Base-by-base conservation (phyloP, 2,329 filamentous ascomycete species). In the Paecilomyces sp. region DNA sequence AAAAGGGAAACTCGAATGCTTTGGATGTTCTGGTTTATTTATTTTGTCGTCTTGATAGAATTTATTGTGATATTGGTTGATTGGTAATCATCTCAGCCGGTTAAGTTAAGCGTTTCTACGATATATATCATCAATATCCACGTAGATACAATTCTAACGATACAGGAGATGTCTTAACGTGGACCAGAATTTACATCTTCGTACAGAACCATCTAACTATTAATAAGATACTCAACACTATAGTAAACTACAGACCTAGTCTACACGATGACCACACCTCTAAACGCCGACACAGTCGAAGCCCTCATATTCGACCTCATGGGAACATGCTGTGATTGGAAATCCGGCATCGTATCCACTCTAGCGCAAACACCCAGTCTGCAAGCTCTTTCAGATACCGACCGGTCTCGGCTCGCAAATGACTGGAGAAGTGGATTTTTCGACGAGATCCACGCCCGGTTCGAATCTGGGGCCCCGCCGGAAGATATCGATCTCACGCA, bases 361-460 rank as follows among this genome's bases (percentile, higher is more conserved):
- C 15, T 47, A 9, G 41, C n/a, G 7, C 15, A 18, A 18, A 47
- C 41, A 1, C 6, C 41, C 6, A 47, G 41, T 18, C 41, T 47
- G 1, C 41, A 47, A 11, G 9, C n/a, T n/a, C 41, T 47, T 18
- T 18, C 41, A 18, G 41, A 47, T 47, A n/a, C n/a, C 9, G 41
- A 47, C n/a, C n/a, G 41, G 41, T 47, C 41, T 47, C 41, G 9
- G 1, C 64, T 85, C 51, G 81, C 81, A 0, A 72, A 82, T 0
- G 72, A 78, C 63, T 84, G 82, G 82, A 79, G 81, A 34, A 72
- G 74, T 28, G 71, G 65, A 24, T 85, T 80, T 68, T 85, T 85
- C 63, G 64, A 75, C 22, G 74, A 76, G 57, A 82, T 75, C 58
- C 68, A 74, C 51, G 62, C 66, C 1, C 78, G 79, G 0, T 73